phyloP scores from a whole-genome alignment of 2,329 filamentous ascomycete species.

The Seiridium unicorne region DNA sequence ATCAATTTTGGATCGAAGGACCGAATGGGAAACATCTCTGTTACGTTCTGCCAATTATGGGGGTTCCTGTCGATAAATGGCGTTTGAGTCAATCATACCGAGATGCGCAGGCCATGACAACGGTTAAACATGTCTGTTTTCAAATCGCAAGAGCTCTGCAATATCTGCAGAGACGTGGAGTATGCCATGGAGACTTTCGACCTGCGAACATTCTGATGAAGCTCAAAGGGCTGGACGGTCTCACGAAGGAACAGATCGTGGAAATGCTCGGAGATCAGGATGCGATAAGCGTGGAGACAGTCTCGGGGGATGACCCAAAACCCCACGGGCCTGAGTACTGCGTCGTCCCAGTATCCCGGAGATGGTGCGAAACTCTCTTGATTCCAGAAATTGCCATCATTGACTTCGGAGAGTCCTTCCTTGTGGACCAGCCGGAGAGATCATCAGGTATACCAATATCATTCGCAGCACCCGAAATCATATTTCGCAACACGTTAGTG shows the following conservation, averaged over 20 bases:
- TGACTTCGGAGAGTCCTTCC: too few relatives aligned
- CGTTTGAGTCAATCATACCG: not conserved
- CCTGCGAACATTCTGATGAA: conserved; percentile 1
- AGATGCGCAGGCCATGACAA: too few relatives aligned
- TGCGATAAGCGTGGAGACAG: not conserved
- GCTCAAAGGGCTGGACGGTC: not conserved
- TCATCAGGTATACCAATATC: too few relatives aligned
- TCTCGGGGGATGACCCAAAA: not conserved
- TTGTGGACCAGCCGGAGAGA: too few relatives aligned
- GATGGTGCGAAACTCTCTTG: too few relatives aligned
- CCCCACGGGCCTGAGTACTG: not conserved
- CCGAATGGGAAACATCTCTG: conserved; percentile 3
- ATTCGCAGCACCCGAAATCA: too few relatives aligned
- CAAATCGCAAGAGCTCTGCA: not conserved
- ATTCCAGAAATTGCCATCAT: too few relatives aligned
- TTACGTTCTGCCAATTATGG: not conserved
- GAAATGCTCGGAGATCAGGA: not conserved
- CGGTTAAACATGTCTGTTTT: not conserved
- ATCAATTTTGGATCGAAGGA: not conserved
- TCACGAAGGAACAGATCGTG: not conserved
- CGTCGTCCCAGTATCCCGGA: too few relatives aligned
- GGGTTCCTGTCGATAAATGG: not conserved
- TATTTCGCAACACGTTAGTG: too few relatives aligned
- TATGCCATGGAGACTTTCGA: conserved; percentile 10
- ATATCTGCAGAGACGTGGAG: not conserved